Evolutionary conservation across 441 rosid species (phyloP).

Genomic region (Erodium texanum): DNA sequence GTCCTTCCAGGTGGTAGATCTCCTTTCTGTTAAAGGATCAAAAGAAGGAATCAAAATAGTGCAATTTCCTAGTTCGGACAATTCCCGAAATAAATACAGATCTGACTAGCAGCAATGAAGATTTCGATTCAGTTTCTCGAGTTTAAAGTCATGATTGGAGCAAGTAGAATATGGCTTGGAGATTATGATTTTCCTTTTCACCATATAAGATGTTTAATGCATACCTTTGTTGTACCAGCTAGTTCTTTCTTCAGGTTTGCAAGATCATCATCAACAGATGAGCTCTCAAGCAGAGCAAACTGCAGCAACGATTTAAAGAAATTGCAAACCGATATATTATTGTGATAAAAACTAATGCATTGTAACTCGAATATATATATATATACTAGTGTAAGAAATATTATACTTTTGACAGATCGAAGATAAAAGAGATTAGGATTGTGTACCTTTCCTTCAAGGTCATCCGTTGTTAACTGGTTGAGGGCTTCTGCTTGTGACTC

Average conservation of each 20-base stretch:
- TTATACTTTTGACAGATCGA: neutral
- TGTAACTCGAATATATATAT: no score
- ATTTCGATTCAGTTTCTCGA: neutral
- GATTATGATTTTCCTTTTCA: neutral
- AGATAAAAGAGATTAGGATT: slow-evolving; percentile 13
- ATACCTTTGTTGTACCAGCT: slow-evolving; percentile 49
- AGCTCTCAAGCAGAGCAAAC: slow-evolving; percentile 69
- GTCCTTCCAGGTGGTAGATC: slow-evolving; percentile 63
- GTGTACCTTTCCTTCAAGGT: slow-evolving; percentile 66
- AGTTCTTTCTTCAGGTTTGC: slow-evolving; percentile 54
- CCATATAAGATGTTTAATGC: neutral
- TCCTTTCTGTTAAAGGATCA: slow-evolving; percentile 39
- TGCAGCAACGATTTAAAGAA: no score
- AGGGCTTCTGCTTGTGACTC: slow-evolving; percentile 76
- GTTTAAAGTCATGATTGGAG: no score
- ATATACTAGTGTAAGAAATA: neutral
- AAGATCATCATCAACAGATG: slow-evolving; percentile 69
- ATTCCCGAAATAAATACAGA: neutral
- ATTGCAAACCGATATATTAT: no score
- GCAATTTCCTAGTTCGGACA: no score
- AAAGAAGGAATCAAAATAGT: no score
- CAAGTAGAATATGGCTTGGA: no score
- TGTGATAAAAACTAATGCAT: no score
- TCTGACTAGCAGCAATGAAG: neutral
- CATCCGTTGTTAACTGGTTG: slow-evolving; percentile 56